Evolutionary conservation across 1,284 basidiomycete genomes (phyloP).

Genomic region (Apiotrichum laibachii): DNA sequence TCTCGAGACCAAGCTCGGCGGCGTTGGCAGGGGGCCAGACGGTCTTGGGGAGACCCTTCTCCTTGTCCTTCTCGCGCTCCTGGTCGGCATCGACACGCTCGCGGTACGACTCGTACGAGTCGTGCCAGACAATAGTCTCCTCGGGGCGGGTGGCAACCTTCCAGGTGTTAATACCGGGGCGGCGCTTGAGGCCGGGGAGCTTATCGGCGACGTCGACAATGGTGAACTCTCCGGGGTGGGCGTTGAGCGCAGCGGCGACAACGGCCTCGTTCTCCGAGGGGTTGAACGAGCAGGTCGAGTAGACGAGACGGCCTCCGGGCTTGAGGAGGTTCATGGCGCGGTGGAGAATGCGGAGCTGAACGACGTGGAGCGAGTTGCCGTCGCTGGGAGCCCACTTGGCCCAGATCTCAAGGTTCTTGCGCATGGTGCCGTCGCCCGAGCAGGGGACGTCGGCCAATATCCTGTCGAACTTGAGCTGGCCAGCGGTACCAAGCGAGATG

Average conservation of each 20-base stretch:
- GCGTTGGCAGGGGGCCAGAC: conserved; percentile 77
- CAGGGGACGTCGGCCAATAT: conserved; percentile 95
- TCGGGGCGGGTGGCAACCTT: conserved; percentile 55
- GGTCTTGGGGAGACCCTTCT: conserved; percentile 60
- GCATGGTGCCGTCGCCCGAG: conserved; percentile 91
- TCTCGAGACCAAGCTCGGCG: conserved; percentile 61
- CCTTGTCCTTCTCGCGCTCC: conserved; percentile 46
- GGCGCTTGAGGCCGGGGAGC: conserved; percentile 69
- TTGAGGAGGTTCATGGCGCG: conserved; percentile 89
- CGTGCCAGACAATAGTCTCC: conserved; percentile 34
- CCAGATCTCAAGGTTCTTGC: conserved; percentile 97
- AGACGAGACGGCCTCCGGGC: conserved; percentile 84
- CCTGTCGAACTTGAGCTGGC: conserved; percentile 76
- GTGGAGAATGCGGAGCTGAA: conserved; percentile 88
- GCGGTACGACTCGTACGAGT: conserved; percentile 36
- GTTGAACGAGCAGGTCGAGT: conserved; percentile 97
- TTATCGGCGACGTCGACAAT: conserved; percentile 74
- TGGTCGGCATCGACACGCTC: conserved; percentile 26
- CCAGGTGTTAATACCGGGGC: conserved; percentile 74
- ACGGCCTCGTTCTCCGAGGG: conserved; percentile 98
- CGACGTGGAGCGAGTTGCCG: conserved; percentile 85
- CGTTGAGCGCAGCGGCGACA: conserved; percentile 75
- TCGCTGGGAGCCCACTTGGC: conserved; percentile 84
- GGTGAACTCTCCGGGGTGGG: conserved; percentile 73
- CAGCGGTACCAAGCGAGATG: conserved; percentile 55